Evolutionary conservation across 495 filamentous ascomycete species (phyloP).

Genomic region (Penicillium bovifimosum): DNA sequence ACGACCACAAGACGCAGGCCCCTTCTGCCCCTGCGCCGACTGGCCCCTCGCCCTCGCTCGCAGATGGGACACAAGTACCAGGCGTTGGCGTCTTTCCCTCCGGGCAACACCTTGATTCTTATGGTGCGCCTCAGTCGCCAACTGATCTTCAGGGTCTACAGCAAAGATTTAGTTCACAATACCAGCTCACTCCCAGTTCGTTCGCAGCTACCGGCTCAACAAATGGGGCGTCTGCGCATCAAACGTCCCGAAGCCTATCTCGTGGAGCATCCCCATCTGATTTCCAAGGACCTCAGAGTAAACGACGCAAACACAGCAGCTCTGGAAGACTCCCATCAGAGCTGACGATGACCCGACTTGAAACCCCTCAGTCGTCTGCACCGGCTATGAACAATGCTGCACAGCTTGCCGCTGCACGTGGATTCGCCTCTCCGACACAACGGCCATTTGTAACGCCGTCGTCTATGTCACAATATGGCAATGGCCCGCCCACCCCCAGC

Average conservation of each 20-base stretch:
- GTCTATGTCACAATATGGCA: slow-evolving; percentile 48
- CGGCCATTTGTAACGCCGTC: slow-evolving; percentile 43
- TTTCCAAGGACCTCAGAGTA: slow-evolving; percentile 53
- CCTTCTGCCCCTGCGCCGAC: slow-evolving; percentile 35
- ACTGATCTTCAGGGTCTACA: slow-evolving; percentile 52
- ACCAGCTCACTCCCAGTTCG: slow-evolving; percentile 31
- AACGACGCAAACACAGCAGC: slow-evolving; percentile 70
- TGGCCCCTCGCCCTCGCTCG: slow-evolving; percentile 32
- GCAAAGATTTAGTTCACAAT: slow-evolving; percentile 44
- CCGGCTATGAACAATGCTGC: slow-evolving; percentile 31
- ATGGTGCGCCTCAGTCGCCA: slow-evolving; percentile 32
- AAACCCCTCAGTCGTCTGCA: slow-evolving; percentile 44
- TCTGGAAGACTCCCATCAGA: slow-evolving; percentile 61
- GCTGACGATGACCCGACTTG: slow-evolving; percentile 74
- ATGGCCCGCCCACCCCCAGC: slow-evolving; percentile 59
- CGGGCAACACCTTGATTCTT: slow-evolving; percentile 23
- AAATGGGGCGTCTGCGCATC: slow-evolving; percentile 41
- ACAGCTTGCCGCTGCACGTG: slow-evolving; percentile 37
- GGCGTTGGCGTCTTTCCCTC: slow-evolving; percentile 44
- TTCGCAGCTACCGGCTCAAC: slow-evolving; percentile 32
- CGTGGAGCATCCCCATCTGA: slow-evolving; percentile 65
- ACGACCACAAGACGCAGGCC: slow-evolving; percentile 87
- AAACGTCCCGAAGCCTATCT: slow-evolving; percentile 61
- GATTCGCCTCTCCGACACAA: slow-evolving; percentile 43
- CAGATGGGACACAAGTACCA: slow-evolving; percentile 41